These are phyloP conservation scores for Benincasa hispida DNA, from an alignment of 306 rosid species.

Conservation along the genomic window DNA sequence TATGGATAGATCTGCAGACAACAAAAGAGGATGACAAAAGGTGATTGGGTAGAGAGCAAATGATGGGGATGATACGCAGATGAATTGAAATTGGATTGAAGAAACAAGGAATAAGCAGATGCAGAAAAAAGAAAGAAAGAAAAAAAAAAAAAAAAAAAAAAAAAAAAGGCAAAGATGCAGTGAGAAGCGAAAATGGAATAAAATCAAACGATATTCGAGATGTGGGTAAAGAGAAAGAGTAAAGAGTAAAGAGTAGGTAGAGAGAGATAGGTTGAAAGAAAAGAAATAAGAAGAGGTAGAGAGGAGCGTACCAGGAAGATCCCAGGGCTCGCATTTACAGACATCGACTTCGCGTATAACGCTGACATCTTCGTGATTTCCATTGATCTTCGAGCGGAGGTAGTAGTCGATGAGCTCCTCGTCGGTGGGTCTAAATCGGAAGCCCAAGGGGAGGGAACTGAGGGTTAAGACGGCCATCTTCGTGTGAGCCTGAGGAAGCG, in stretches of 20 bases:
- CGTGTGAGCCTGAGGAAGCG: not conserved
- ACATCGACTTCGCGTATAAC: constrained; percentile 90
- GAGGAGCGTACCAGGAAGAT: constrained; percentile 55
- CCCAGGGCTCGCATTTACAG: constrained; percentile 97
- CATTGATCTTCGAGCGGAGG: constrained; percentile 68
- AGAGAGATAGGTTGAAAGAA: not conserved
- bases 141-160: not conserved
- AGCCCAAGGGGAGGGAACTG: constrained; percentile 64
- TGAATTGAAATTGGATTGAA: not conserved
- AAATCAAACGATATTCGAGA: not conserved
- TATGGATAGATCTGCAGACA: constrained; percentile 48
- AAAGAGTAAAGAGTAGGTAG: not conserved
- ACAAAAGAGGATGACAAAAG: not conserved
- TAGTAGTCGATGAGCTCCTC: constrained; percentile 73
- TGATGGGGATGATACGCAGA: not conserved
- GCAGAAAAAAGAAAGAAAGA: too few relatives aligned
- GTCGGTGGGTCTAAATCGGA: constrained; percentile 79
- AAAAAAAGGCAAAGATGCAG: not conserved
- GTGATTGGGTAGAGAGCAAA: not conserved
- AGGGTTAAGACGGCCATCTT: constrained; percentile 29
- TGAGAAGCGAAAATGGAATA: not conserved
- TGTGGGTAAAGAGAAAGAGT: not conserved
- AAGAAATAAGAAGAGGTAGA: not conserved
- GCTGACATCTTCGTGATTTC: constrained; percentile 45
- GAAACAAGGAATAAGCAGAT: not conserved